These are phyloP conservation scores for Bauhinia variegata DNA, from an alignment of 306 rosid species.

Conservation along the genomic window DNA sequence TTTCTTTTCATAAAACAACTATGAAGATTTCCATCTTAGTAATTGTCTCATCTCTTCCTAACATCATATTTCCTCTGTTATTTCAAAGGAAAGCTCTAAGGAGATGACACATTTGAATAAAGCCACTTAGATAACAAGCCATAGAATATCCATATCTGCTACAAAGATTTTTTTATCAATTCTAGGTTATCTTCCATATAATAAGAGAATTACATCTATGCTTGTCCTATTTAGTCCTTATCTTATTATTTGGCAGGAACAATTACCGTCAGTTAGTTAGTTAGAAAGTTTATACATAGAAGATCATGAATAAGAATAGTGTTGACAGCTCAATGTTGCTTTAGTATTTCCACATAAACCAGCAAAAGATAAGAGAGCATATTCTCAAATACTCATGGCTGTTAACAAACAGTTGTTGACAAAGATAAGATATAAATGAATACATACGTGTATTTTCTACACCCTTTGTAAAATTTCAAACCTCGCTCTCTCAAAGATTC, in stretches of 20 bases:
- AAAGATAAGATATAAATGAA: constrained; percentile 16
- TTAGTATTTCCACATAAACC: too few relatives aligned
- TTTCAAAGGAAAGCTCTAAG: not conserved
- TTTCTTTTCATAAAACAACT: not conserved
- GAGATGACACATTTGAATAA: not conserved
- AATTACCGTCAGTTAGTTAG: too few relatives aligned
- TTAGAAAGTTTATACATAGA: too few relatives aligned
- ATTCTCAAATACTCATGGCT: constrained; percentile 4
- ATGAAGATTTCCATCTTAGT: not conserved
- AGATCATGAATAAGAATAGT: not conserved
- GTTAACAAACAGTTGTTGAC: constrained; percentile 10
- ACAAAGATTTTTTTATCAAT: too few relatives aligned
- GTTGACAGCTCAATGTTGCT: too few relatives aligned
- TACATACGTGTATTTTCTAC: constrained; percentile 98
- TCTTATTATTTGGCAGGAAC: too few relatives aligned
- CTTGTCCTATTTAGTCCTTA: too few relatives aligned
- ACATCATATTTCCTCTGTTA: not conserved
- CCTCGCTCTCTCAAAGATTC: constrained; percentile 95
- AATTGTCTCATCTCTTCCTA: not conserved
- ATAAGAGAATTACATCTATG: too few relatives aligned
- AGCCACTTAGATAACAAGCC: too few relatives aligned
- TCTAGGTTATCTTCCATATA: too few relatives aligned
- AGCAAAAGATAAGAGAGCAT: too few relatives aligned
- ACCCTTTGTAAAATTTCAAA: constrained; percentile 90
- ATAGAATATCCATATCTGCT: too few relatives aligned